These are phyloP conservation scores for Septoria linicola DNA, from an alignment of 2,329 filamentous ascomycete species.

Conservation along the genomic window DNA sequence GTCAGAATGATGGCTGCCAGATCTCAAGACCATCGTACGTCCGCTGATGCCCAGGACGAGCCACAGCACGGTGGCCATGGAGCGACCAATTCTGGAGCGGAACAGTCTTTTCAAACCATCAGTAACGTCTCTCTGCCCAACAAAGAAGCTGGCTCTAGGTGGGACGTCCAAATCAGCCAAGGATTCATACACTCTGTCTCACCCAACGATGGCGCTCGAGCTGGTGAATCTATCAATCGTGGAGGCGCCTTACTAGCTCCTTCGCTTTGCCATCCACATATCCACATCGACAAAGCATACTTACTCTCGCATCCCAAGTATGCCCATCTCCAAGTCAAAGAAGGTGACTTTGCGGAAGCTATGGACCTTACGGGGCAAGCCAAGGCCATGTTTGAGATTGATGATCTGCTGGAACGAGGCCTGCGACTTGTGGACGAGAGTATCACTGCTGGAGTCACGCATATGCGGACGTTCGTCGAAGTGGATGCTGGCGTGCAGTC, in stretches of 20 bases:
- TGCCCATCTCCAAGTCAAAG: slow-evolving; percentile 57
- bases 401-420: slow-evolving; percentile 65
- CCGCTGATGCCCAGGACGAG: no score
- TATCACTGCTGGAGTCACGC: slow-evolving; percentile 63
- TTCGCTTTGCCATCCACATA: slow-evolving; percentile 68
- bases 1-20: no score
- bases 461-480: slow-evolving; percentile 70
- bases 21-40: no score
- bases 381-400: slow-evolving; percentile 61
- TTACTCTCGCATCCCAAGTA: slow-evolving; percentile 60
- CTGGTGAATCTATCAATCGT: slow-evolving; percentile 39
- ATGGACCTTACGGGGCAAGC: slow-evolving; percentile 58
- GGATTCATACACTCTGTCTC: slow-evolving; percentile 9
- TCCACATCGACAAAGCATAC: slow-evolving; percentile 69
- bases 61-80: no score
- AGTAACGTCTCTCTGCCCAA: slow-evolving; percentile 20
- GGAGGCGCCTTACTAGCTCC: slow-evolving; percentile 49
- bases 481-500: slow-evolving; percentile 62
- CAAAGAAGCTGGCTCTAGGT: slow-evolving; percentile 11
- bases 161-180: slow-evolving; percentile 19
- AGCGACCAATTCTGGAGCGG: background rate
- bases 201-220: background rate
- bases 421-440: slow-evolving; percentile 65
- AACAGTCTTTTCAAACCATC: background rate
- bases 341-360: slow-evolving; percentile 66